Base-by-base conservation (phyloP, 495 filamentous ascomycete genomes). In the Tuber aestivum region DNA sequence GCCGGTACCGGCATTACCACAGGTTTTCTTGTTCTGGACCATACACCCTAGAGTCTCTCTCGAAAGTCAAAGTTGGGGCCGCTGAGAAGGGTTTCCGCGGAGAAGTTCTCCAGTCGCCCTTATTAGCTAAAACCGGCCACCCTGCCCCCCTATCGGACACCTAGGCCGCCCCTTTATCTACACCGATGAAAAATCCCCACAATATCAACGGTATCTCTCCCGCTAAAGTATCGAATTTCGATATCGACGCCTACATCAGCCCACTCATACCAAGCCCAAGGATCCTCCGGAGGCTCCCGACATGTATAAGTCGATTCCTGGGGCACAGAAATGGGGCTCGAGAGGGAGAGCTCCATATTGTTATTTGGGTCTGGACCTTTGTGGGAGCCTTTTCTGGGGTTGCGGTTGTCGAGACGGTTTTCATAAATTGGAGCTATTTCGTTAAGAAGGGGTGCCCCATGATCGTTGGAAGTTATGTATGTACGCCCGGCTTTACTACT, bases 171-270 rank as follows among this genome's bases (percentile, higher is more conserved):
- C n/a, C 4, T 32, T 41, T 18, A 50, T 41, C 21, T 38, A 18
- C 20, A 38, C 32, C 10, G 41, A 56, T 61, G 37, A 75, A 50
- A 35, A 72, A 72, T 14, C 61, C 12, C 16, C 8, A 23, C 42
- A 44, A 21, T 50, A 41, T 41, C 38, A 27, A 75, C 48, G 41
- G 27, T 32, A 21, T 37, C 16, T 42, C 35, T 35, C 20, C 69
- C 23, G 42, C 44, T 2, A 70, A 68, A 73, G 61, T 74, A 18
- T 70, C 71, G 45, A 75, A 92, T 80, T 86, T 93, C 83, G 89
- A 92, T 81, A 87, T 94, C 69, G 92, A 94, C 84, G 82, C 80
- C 16, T 87, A 88, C 78, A 76, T 94, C 20, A 91, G 92, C 81
- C 89, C 86, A 1, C 84, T 89, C 75, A 72, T 93, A 56, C 90